phyloP scores from a whole-genome alignment of 2,329 filamentous ascomycete species.

The Claviceps sp. region DNA sequence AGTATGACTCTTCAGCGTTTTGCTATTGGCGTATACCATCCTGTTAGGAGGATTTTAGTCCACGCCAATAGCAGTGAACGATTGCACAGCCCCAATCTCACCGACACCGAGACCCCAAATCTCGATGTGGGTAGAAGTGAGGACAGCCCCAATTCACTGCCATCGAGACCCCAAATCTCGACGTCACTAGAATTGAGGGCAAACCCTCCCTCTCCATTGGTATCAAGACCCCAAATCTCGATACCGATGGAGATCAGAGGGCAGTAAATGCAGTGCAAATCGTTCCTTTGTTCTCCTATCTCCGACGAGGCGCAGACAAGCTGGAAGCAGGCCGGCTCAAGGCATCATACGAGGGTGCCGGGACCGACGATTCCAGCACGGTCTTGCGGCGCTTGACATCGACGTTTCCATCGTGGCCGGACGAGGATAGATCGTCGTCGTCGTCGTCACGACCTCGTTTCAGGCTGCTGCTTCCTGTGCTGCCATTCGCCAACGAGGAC shows the following conservation, averaged over 20 bases:
- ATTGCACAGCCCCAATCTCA: too few species aligned
- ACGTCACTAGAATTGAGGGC: too few species aligned
- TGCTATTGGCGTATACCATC: too few species aligned
- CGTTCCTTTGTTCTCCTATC: slow-evolving; percentile 12
- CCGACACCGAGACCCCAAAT: too few species aligned
- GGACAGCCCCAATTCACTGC: too few species aligned
- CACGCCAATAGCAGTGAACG: too few species aligned
- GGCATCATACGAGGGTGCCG: slow-evolving; percentile 34
- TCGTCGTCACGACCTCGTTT: slow-evolving; percentile 40
- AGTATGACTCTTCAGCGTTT: slow-evolving; percentile 12
- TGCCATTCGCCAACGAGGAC: slow-evolving; percentile 51
- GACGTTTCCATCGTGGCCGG: slow-evolving; percentile 44
- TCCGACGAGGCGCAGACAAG: slow-evolving; percentile 27
- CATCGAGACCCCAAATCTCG: too few species aligned
- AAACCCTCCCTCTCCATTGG: too few species aligned
- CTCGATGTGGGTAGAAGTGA: too few species aligned
- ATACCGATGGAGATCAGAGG: too few species aligned
- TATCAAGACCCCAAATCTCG: too few species aligned
- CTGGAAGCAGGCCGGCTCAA: slow-evolving; percentile 34
- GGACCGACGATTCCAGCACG: slow-evolving; percentile 46
- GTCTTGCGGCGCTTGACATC: slow-evolving; percentile 73
- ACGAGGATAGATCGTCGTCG: slow-evolving; percentile 40
- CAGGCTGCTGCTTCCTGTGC: slow-evolving; percentile 23
- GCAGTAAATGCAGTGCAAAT: neutral
- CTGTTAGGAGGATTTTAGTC: too few species aligned